phyloP scores from a whole-genome alignment of 2,329 filamentous ascomycete genomes.

The Clarireedia paspali region DNA sequence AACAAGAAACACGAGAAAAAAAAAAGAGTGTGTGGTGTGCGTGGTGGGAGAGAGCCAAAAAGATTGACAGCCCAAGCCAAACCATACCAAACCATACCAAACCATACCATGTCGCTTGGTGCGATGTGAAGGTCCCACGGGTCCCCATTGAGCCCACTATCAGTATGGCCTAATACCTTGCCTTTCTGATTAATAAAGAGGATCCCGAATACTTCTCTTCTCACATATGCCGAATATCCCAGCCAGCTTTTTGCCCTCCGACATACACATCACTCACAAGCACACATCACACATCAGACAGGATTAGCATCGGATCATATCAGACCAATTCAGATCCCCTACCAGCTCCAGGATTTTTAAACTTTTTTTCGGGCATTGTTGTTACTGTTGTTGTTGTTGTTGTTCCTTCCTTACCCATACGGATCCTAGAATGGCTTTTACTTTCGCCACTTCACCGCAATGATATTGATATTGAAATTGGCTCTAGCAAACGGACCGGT shows the following conservation, averaged over 20 bases:
- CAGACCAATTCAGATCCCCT: no score
- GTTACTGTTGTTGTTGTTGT: no score
- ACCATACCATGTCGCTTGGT: not conserved
- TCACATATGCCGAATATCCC: not conserved
- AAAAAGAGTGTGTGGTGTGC: no score
- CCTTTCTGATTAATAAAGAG: not conserved
- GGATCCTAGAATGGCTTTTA: conserved; percentile 3
- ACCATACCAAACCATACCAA: not conserved
- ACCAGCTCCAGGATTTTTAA: no score
- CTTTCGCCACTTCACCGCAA: conserved; percentile 3
- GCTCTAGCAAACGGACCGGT: not conserved
- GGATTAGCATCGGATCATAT: no score
- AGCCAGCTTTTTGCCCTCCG: no score
- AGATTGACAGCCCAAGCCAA: not conserved
- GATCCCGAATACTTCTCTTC: not conserved
- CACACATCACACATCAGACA: no score
- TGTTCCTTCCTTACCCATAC: not conserved
- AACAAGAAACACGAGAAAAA: no score
- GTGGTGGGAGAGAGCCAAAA: not conserved
- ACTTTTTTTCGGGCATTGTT: no score
- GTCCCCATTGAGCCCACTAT: not conserved
- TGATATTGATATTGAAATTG: conserved; percentile 5
- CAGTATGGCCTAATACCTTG: not conserved
- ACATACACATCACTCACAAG: no score
- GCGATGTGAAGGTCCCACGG: conserved; percentile 1